Percentiles rank a stretch among this genome's conserved stretches.
Evolutionary conservation across 495 filamentous ascomycete species (phyloP).

Genomic region (Penicillium alfredii): DNA sequence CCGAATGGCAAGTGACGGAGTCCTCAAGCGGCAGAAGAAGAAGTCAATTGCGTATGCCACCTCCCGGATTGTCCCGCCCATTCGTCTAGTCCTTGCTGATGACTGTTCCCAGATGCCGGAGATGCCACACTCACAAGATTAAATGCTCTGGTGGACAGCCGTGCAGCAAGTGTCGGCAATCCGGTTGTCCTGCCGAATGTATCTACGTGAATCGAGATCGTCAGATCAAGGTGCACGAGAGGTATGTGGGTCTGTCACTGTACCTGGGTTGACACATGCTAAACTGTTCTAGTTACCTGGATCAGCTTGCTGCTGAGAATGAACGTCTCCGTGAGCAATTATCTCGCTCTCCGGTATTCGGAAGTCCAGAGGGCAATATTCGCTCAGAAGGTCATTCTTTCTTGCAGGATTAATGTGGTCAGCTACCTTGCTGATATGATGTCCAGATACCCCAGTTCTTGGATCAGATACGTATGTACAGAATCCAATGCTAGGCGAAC

Average conservation of each 20-base stretch:
- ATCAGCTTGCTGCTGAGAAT: conserved; percentile 22
- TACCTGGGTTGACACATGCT: not conserved
- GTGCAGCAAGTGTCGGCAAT: conserved; percentile 25
- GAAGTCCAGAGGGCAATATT: conserved; percentile 1
- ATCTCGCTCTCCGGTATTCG: conserved; percentile 7
- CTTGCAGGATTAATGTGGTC: too few species aligned
- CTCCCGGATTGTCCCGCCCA: not conserved
- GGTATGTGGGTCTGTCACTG: conserved; percentile 10
- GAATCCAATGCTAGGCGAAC: conserved; percentile 27
- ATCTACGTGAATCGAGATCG: conserved; percentile 31
- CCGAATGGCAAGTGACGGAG: not conserved
- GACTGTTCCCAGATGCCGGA: conserved; percentile 21
- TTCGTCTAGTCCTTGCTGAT: not conserved
- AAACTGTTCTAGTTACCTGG: conserved; percentile 20
- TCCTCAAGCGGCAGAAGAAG: conserved; percentile 20
- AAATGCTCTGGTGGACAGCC: conserved; percentile 35
- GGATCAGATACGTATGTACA: conserved; percentile 17
- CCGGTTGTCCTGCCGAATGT: conserved; percentile 22
- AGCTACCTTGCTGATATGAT: too few species aligned
- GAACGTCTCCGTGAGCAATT: conserved; percentile 17
- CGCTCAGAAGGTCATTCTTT: conserved; percentile 1
- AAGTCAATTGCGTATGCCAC: conserved; percentile 25
- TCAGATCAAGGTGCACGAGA: conserved; percentile 30
- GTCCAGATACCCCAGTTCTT: too few species aligned
- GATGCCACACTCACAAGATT: conserved; percentile 34